Percentiles rank a stretch among this genome's conserved stretches.
These are phyloP conservation scores for Entamoeba histolytica DNA, from an alignment of 208 protist genomes.

Conservation along the genomic window DNA sequence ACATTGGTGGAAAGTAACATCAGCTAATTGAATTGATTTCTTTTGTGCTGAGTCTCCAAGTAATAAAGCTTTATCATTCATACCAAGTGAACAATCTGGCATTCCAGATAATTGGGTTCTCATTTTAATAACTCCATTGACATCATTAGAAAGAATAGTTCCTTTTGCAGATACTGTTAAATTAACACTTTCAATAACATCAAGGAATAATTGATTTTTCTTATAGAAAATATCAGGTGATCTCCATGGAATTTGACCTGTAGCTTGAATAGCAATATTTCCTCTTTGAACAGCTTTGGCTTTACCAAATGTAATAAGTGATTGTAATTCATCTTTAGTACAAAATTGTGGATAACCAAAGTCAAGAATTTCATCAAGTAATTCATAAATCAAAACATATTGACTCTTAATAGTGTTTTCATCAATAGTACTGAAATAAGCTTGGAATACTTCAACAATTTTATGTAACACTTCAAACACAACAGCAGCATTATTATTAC, in stretches of 20 bases:
- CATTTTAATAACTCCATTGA: constrained; percentile 61
- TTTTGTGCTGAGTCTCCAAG: constrained; percentile 33
- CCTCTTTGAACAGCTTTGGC: constrained; percentile 2
- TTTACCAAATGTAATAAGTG: constrained; percentile 17
- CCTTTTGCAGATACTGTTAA: constrained; percentile 43
- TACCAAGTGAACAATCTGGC: constrained; percentile 63
- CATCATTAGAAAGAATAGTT: constrained; percentile 54
- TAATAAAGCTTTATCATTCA: constrained; percentile 64
- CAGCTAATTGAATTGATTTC: not conserved
- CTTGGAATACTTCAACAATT: constrained; percentile 48
- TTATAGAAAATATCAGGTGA: constrained; percentile 52
- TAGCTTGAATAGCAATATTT: constrained; percentile 37
- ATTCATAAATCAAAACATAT: constrained; percentile 76
- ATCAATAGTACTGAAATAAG: constrained; percentile 54
- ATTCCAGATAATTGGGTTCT: constrained; percentile 57
- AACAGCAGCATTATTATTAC: constrained; percentile 47
- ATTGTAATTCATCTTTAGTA: constrained; percentile 48
- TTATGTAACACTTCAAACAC: constrained; percentile 48
- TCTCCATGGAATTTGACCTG: constrained; percentile 52
- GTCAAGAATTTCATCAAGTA: constrained; percentile 79
- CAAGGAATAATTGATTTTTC: constrained; percentile 70
- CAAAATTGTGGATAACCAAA: constrained; percentile 65
- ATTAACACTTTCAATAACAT: constrained; percentile 69
- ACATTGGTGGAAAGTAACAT: constrained; percentile 64
- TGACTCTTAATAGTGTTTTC: constrained; percentile 59